A percentile compares a stretch with the other conserved stretches of the same genome.
These are phyloP conservation scores for Ensete ventricosum DNA, from an alignment of 176 grass and related monocot genomes.

Conservation along the genomic window DNA sequence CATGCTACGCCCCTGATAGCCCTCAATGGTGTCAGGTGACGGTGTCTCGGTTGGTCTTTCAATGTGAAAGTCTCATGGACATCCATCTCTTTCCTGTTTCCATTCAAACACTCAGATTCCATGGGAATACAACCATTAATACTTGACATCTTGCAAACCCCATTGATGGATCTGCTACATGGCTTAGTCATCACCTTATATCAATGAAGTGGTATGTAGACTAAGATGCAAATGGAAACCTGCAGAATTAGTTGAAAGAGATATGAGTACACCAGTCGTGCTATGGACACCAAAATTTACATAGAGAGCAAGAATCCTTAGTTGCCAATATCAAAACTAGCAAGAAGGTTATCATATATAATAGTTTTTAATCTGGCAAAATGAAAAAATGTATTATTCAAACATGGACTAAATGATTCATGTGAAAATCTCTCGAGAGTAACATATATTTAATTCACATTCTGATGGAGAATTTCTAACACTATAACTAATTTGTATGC, in stretches of 20 bases:
- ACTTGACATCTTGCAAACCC: neutral
- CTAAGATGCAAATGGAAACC: neutral
- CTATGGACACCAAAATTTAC: neutral
- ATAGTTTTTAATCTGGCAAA: neutral
- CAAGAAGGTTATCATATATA: neutral
- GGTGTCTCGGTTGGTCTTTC: conserved; percentile 41
- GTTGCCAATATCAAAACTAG: neutral
- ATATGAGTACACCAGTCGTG: neutral
- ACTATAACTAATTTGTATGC: no score
- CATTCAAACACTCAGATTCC: conserved; percentile 28
- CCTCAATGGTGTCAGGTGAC: conserved; percentile 38
- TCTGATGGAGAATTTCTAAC: no score
- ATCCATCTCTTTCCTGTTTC: conserved; percentile 30
- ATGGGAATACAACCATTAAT: conserved; percentile 40
- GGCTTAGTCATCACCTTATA: neutral
- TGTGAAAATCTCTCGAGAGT: no score
- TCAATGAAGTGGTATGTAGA: neutral
- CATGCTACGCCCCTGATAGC: conserved; percentile 47
- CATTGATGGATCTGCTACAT: neutral
- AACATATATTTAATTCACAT: no score
- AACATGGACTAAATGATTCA: no score
- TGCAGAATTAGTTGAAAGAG: neutral
- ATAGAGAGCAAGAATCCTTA: neutral
- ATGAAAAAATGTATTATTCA: no score
- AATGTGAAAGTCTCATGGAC: conserved; percentile 10